Conservation (phyloP, 805 yeast genomes). For the Lachancea mirantina region DNA sequence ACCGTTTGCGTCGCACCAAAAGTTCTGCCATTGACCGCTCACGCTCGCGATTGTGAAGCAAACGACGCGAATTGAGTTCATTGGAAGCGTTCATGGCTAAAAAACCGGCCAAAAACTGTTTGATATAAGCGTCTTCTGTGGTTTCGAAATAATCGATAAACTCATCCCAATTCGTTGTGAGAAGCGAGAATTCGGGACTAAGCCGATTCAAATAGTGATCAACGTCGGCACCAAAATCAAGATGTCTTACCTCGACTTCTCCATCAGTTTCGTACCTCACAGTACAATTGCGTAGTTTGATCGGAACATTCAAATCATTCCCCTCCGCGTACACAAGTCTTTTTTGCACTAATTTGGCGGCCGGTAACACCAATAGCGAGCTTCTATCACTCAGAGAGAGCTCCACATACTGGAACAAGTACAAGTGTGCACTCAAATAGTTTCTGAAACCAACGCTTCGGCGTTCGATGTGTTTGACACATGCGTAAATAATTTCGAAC, state of each 20-base stretch:
- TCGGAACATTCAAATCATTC: conserved; percentile 16
- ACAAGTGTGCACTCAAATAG: conserved; percentile 23
- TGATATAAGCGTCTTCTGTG: conserved; percentile 9
- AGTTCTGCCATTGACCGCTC: conserved; percentile 58
- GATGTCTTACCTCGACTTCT: conserved; percentile 20
- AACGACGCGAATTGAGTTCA: conserved; percentile 22
- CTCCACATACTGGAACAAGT: conserved; percentile 23
- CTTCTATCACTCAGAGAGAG: conserved; percentile 12
- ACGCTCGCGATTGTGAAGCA: conserved; percentile 41
- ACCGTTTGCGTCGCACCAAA: conserved; percentile 62
- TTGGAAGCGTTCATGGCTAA: conserved; percentile 19
- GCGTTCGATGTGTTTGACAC: conserved; percentile 26
- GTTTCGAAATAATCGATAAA: conserved; percentile 16
- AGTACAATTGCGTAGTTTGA: conserved; percentile 26
- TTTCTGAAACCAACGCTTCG: conserved; percentile 25
- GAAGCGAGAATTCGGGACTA: conserved; percentile 16
- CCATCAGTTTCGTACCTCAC: conserved; percentile 16
- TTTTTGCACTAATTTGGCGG: conserved; percentile 20
- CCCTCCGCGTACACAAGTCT: conserved; percentile 7
- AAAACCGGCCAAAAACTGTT: conserved; percentile 12
- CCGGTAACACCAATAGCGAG: conserved; percentile 20
- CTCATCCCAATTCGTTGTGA: conserved; percentile 23
- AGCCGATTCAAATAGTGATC: conserved; percentile 24
- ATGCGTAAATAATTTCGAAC: conserved; percentile 21
- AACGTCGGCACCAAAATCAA: conserved; percentile 27